Evolutionary conservation across 306 rosid species (phyloP), one percentile per base, ranked within the genome.

Genomic region (Citrullus mucosospermus): DNA sequence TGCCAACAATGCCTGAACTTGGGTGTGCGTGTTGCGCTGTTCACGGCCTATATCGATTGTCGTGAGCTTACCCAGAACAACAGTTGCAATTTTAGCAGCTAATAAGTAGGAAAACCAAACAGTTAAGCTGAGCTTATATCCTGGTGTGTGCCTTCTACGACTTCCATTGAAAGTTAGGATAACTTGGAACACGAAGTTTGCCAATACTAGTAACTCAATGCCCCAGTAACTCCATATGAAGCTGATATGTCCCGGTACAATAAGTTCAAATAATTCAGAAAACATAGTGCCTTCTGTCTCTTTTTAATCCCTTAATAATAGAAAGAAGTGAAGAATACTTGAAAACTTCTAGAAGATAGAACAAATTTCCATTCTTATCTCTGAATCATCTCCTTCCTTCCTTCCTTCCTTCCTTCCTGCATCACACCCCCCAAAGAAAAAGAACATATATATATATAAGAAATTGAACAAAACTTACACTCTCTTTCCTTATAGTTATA

Each of bases 41-140:
- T n/a, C n/a, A 30, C 59, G 85, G 22, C 84, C 83, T 34, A 58
- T 85, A 0, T 87, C 89, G n/a, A 90, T 85, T 8, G 81, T 84
- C 0, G 90, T 88, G 80, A 90, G 92, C 84, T 90, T 88, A 1
- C 92, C 90, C 73, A 88, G 65, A 78, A 87, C 85, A 32, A 90
- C 67, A 44, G 88, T 88, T 34, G 87, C 83, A 13, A 88, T 66
- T n/a, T 86, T 85, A 50, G 87, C 81, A 4, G 87, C 84, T 13
- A 90, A 79, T 60, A 90, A 78, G 78, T 88, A 90, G 54, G 89
- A 68, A 16, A 82, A 80, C 95, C 95, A 90, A 81, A 90, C 88
- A 0, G 81, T 79, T 63, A 85, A 78, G 79, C 94, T 78, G 50
- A 85, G 82, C 86, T 80, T 22, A 68, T 85, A 16, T 67, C 91